Conservation (phyloP, 176 grass and related monocot genomes). For the Canna indica region DNA sequence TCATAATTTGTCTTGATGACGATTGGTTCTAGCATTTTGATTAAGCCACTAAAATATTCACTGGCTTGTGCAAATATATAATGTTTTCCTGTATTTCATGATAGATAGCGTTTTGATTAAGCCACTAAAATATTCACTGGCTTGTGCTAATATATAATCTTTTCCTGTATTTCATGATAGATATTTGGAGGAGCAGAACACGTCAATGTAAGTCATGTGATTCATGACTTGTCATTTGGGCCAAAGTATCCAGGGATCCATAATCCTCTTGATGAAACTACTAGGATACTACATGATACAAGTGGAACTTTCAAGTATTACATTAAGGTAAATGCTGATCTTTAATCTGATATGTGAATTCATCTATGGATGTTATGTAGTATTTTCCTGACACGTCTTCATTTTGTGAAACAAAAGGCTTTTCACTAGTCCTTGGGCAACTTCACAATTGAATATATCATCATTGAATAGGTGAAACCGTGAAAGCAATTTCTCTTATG, state of each 20-base stretch:
- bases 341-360: not conserved
- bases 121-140: not conserved
- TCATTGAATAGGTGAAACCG: not conserved
- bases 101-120: slow-evolving; percentile 72
- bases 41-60: not conserved
- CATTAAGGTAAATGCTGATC: slow-evolving; percentile 66
- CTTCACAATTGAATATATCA: not conserved
- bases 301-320: slow-evolving; percentile 98
- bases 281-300: slow-evolving; percentile 76
- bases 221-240: slow-evolving; percentile 91
- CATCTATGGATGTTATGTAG: not conserved
- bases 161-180: slow-evolving; percentile 23
- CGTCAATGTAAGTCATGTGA: slow-evolving; percentile 91
- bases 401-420: not conserved
- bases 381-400: not conserved
- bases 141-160: not conserved
- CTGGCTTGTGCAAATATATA: not conserved
- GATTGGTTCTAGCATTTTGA: not conserved
- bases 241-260: slow-evolving; percentile 86
- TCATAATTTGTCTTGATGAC: not conserved
- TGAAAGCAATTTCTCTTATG: not conserved
- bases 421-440: not conserved
- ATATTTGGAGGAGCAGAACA: slow-evolving; percentile 88
- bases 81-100: not conserved
- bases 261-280: slow-evolving; percentile 83